A percentile compares a stretch with the other conserved stretches of the same genome.
These are phyloP conservation scores for Pouteria glomerata DNA, from an alignment of 148 eudicot genomes.

Conservation along the genomic window DNA sequence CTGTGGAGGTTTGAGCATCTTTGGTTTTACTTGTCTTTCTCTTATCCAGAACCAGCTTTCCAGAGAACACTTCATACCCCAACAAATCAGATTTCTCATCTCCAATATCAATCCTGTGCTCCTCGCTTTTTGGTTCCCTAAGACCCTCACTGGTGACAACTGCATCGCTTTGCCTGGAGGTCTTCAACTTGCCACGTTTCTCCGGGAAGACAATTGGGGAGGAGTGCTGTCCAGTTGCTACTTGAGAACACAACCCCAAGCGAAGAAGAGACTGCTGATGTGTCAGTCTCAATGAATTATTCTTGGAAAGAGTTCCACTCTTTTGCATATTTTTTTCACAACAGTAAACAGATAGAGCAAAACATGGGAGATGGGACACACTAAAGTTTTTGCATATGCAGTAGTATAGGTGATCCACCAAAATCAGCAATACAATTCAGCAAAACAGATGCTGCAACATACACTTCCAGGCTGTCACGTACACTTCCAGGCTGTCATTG, in stretches of 20 bases:
- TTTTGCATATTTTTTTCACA: slow-evolving; percentile 58
- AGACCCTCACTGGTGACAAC: slow-evolving; percentile 47
- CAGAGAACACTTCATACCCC: slow-evolving; percentile 85
- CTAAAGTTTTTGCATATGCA: slow-evolving; percentile 8
- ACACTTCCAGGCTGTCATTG: background rate
- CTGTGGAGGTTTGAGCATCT: slow-evolving; percentile 59
- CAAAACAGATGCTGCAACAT: background rate
- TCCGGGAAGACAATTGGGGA: slow-evolving; percentile 98
- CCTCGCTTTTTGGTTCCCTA: slow-evolving; percentile 59
- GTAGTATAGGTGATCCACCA: slow-evolving; percentile 6
- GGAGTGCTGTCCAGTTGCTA: slow-evolving; percentile 76
- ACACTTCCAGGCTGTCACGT: background rate
- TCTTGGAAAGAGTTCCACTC: slow-evolving; percentile 62
- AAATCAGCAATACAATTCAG: background rate
- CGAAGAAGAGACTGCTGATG: slow-evolving; percentile 85
- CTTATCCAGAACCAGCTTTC: slow-evolving; percentile 78
- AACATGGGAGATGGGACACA: slow-evolving; percentile 7
- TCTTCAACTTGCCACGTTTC: slow-evolving; percentile 73
- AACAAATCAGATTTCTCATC: slow-evolving; percentile 90
- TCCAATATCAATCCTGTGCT: slow-evolving; percentile 86
- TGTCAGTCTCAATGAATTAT: slow-evolving; percentile 57
- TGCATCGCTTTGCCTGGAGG: slow-evolving; percentile 34
- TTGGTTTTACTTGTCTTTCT: slow-evolving; percentile 46
- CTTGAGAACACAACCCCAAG: slow-evolving; percentile 75
- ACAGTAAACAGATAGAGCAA: slow-evolving; percentile 5